These are phyloP conservation scores for Colletotrichum cuscutae DNA, from an alignment of 2,329 filamentous ascomycete species.

Conservation along the genomic window DNA sequence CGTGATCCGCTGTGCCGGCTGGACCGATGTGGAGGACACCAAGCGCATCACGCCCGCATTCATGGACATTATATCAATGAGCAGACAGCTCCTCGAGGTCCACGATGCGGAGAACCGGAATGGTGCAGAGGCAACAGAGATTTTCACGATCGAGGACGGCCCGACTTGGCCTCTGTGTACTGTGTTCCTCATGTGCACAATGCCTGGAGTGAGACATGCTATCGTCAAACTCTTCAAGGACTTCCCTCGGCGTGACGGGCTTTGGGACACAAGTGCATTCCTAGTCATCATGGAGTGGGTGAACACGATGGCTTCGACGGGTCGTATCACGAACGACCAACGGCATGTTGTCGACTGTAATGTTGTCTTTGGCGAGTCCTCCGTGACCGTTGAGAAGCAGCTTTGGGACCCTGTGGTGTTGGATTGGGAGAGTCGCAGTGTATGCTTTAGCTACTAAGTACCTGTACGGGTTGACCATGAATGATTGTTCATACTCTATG, in stretches of 20 bases:
- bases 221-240: slow-evolving; percentile 51
- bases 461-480: too few species aligned
- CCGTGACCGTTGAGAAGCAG: not conserved
- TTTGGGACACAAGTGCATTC: slow-evolving; percentile 54
- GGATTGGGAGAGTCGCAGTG: not conserved
- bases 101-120: not conserved
- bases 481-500: too few species aligned
- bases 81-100: slow-evolving; percentile 1
- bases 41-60: not conserved
- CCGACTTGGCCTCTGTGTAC: slow-evolving; percentile 51
- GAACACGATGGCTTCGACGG: not conserved
- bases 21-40: slow-evolving; percentile 4
- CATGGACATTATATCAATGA: not conserved
- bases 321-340: not conserved
- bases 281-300: slow-evolving; percentile 35
- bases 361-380: not conserved
- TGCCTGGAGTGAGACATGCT: slow-evolving; percentile 48
- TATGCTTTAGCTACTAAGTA: not conserved
- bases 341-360: not conserved
- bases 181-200: slow-evolving; percentile 51
- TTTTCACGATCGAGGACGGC: slow-evolving; percentile 12
- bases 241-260: slow-evolving; percentile 55
- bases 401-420: not conserved
- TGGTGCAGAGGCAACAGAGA: not conserved
- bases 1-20: slow-evolving; percentile 8